Evolutionary conservation across 2,329 filamentous ascomycete species (phyloP).

Genomic region (Alternaria solani): DNA sequence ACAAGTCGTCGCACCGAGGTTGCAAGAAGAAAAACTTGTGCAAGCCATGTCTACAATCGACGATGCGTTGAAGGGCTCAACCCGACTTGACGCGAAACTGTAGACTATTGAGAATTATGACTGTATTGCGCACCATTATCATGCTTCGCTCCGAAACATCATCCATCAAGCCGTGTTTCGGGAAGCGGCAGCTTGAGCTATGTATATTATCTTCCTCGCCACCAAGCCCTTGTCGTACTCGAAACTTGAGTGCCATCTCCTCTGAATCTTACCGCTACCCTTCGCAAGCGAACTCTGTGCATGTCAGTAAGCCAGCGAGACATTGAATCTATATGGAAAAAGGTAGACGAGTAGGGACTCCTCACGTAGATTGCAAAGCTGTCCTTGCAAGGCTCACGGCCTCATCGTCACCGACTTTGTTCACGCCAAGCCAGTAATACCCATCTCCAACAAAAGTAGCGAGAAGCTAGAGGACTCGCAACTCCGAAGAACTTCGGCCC

Average conservation of each 20-base stretch:
- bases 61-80: constrained; percentile 45
- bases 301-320: neutral
- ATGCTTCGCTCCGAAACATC: neutral
- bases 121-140: neutral
- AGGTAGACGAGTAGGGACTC: neutral
- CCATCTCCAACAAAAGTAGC: neutral
- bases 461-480: neutral
- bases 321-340: neutral
- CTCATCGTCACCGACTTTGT: neutral
- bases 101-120: constrained; percentile 2
- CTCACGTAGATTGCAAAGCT: neutral
- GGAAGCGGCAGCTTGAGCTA: neutral
- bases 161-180: neutral
- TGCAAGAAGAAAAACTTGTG: constrained; percentile 63
- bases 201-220: neutral
- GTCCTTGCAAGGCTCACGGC: neutral
- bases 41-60: constrained; percentile 65
- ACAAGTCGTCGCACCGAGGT: constrained; percentile 64
- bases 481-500: neutral
- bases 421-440: neutral
- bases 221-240: neutral
- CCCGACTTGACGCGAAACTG: constrained; percentile 22
- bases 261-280: neutral
- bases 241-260: neutral
- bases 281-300: neutral